Base-by-base conservation (phyloP, 202 grass and related monocot species). In the Schoenoplectus tabernaemontani region DNA sequence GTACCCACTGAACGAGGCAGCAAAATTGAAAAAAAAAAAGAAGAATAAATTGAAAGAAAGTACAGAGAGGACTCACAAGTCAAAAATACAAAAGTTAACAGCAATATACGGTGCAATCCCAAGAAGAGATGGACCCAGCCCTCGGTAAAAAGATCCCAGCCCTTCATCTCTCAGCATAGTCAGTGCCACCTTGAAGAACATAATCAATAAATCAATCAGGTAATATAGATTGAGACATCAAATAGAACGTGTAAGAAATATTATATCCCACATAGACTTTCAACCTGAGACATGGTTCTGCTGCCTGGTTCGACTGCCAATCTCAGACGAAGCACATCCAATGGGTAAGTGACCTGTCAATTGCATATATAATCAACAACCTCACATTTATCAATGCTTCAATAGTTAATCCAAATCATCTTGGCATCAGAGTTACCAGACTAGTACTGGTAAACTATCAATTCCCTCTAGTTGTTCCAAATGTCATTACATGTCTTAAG, bases 51-150 rank as follows among this genome's bases (percentile, higher is more conserved):
- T 3, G 17, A 66, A 66, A 39, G 9, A 17, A 30, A 30, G 64
- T 23, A 68, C 3, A 48, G 26, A 89, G 44, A 84, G 82, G 87
- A 64, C 89, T 98, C 64, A 98, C 96, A 98, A 71, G 86, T 98
- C 96, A 92, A 98, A 98, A 84, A 95, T 85, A 86, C 96, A 98
- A 84, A 98, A 98, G 80, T 98, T 98, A 58, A 98, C 80, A 78
- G 96, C 91, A 82, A 98, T 92, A 83, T 98, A 98, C 71, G 91
- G 91, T 20, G 90, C 96, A 76, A 98, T 95, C 74, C 83, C 84
- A 64, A 98, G 75, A 83, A 98, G 89, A 84, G 96, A 98, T 78
- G 96, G 96, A 85, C 91, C 91, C 58, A 98, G 83, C 53, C 96
- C 96, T 76, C 76, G 61, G 41, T 95, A 98, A 83, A 95, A 98